Conservation (phyloP, 495 filamentous ascomycete genomes). For the Massariosphaeria phaeospora region DNA sequence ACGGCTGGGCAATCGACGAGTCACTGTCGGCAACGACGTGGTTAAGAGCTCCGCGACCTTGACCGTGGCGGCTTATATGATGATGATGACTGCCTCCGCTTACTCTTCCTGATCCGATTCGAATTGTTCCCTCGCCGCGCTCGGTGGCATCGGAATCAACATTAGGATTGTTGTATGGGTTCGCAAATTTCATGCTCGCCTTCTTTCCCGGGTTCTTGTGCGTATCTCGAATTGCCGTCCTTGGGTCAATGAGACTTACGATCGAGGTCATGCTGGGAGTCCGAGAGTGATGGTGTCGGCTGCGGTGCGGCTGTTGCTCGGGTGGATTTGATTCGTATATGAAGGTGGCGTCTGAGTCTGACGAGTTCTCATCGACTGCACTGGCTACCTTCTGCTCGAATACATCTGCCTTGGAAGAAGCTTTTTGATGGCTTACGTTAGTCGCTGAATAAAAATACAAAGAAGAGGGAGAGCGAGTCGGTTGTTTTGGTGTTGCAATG, state of each 20-base stretch:
- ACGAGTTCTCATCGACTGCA: conserved; percentile 88
- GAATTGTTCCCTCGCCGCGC: conserved; percentile 27
- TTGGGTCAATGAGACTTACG: conserved; percentile 69
- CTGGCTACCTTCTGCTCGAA: conserved; percentile 96
- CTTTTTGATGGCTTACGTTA: conserved; percentile 43
- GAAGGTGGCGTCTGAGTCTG: conserved; percentile 96
- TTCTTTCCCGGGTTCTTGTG: conserved; percentile 76
- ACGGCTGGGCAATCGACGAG: conserved; percentile 53
- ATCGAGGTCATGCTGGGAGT: conserved; percentile 94
- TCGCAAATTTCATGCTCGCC: conserved; percentile 97
- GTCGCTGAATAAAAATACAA: conserved; percentile 31
- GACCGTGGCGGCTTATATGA: conserved; percentile 69
- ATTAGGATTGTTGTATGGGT: conserved; percentile 58
- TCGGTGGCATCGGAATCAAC: conserved; percentile 48
- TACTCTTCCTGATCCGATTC: conserved; percentile 42
- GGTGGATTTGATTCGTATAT: conserved; percentile 98
- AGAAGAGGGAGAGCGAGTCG: conserved; percentile 22
- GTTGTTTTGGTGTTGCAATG: conserved; percentile 6
- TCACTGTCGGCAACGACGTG: conserved; percentile 73
- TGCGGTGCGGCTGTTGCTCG: conserved; percentile 67
- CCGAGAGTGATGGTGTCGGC: conserved; percentile 80
- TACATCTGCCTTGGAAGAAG: conserved; percentile 94
- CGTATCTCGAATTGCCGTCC: conserved; percentile 57
- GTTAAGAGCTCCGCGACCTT: conserved; percentile 58
- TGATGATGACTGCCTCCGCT: conserved; percentile 60